phyloP scores from a whole-genome alignment of 805 yeast species.

The Kodamaea lidongshanica region DNA sequence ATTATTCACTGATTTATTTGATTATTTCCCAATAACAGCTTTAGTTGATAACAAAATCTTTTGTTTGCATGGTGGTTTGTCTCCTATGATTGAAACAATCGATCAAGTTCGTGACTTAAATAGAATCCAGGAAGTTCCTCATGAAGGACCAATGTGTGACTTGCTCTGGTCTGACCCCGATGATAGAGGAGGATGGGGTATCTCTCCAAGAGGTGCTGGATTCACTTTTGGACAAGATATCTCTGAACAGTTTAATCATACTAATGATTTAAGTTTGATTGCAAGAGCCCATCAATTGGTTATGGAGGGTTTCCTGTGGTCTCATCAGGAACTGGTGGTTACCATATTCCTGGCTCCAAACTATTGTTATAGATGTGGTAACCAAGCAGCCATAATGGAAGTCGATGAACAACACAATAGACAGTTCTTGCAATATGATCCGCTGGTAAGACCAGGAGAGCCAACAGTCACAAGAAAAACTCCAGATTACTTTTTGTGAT shows the following conservation, averaged over 20 bases:
- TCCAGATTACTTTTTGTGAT: slow-evolving; percentile 89
- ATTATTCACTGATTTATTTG: slow-evolving; percentile 83
- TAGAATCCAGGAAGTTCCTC: slow-evolving; percentile 94
- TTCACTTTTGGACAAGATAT: slow-evolving; percentile 96
- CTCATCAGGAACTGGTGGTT: slow-evolving; percentile 89
- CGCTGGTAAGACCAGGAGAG: slow-evolving; percentile 95
- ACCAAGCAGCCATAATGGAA: slow-evolving; percentile 97
- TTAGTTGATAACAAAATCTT: slow-evolving; percentile 84
- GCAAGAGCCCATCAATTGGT: slow-evolving; percentile 96
- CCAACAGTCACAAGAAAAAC: slow-evolving; percentile 96
- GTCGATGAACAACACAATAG: slow-evolving; percentile 90
- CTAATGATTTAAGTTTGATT: slow-evolving; percentile 74
- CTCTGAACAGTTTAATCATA: slow-evolving; percentile 87
- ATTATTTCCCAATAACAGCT: slow-evolving; percentile 90
- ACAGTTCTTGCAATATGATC: slow-evolving; percentile 93
- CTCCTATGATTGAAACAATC: slow-evolving; percentile 89
- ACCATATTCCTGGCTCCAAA: slow-evolving; percentile 95
- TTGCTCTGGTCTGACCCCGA: slow-evolving; percentile 96
- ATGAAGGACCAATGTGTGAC: slow-evolving; percentile 97
- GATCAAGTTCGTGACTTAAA: slow-evolving; percentile 88
- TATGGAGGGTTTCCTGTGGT: slow-evolving; percentile 97
- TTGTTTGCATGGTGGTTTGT: slow-evolving; percentile 90
- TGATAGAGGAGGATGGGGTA: slow-evolving; percentile 97
- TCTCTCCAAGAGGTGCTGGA: slow-evolving; percentile 97
- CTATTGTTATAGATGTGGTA: slow-evolving; percentile 96